Evolutionary conservation across 2,329 filamentous ascomycete genomes (phyloP).

Genomic region (Diaporthe caulivora): DNA sequence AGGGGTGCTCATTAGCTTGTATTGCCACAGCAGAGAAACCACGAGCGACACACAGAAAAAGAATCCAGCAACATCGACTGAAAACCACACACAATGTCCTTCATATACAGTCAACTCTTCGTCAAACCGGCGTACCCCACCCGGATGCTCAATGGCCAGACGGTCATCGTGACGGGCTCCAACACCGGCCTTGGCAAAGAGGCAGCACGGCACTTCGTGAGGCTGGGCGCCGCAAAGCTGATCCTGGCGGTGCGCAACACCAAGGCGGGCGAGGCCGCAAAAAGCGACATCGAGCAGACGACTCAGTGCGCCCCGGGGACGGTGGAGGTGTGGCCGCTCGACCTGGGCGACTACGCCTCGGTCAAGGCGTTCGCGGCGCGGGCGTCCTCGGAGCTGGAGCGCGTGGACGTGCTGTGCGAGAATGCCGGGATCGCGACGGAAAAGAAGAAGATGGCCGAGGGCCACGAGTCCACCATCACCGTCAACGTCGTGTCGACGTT

Average conservation of each 20-base stretch:
- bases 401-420: constrained; percentile 58
- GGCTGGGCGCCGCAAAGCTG: constrained; percentile 49
- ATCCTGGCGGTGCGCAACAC: constrained; percentile 54
- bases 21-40: not conserved
- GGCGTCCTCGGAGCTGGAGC: constrained; percentile 48
- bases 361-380: constrained; percentile 54
- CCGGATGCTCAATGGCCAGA: constrained; percentile 43
- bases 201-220: constrained; percentile 51
- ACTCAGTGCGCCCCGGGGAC: constrained; percentile 16
- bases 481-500: constrained; percentile 50
- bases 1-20: not conserved
- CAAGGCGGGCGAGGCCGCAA: constrained; percentile 46
- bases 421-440: constrained; percentile 57
- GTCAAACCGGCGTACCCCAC: constrained; percentile 36
- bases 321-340: constrained; percentile 56
- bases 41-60: not conserved
- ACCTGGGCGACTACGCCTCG: constrained; percentile 55
- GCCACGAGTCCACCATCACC: constrained; percentile 62
- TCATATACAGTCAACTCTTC: constrained; percentile 36
- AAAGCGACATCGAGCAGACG: constrained; percentile 41
- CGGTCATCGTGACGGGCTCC: constrained; percentile 55
- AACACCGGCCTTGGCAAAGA: constrained; percentile 57
- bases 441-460: constrained; percentile 54
- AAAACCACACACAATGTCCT: constrained; percentile 10
- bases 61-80: not conserved